A percentile compares a stretch with the other conserved stretches of the same genome.
phyloP scores from a whole-genome alignment of 2,329 filamentous ascomycete genomes.

The Calonectria honghensis region DNA sequence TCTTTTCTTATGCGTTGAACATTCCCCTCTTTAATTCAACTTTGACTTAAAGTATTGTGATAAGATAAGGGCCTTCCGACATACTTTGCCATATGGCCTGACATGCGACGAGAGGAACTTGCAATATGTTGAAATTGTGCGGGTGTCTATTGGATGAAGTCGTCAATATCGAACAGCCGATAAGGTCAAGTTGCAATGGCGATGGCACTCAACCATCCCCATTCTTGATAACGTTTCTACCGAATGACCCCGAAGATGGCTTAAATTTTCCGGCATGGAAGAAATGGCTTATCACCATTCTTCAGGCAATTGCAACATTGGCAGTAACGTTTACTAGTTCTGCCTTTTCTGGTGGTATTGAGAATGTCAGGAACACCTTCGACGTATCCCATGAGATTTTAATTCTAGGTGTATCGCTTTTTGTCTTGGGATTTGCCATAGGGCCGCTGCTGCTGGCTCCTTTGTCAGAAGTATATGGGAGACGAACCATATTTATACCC shows the following conservation, averaged over 20 bases:
- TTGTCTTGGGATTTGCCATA: not conserved
- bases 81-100: too few species aligned
- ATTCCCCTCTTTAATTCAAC: too few species aligned
- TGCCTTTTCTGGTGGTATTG: not conserved
- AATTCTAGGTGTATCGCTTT: not conserved
- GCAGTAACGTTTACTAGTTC: not conserved
- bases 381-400: not conserved
- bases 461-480: not conserved
- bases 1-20: too few species aligned
- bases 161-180: too few species aligned
- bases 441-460: not conserved
- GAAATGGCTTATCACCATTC: not conserved
- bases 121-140: too few species aligned
- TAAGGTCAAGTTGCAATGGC: too few species aligned
- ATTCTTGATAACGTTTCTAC: not conserved
- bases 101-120: too few species aligned
- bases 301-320: not conserved
- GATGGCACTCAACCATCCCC: too few species aligned
- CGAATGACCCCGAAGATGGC: not conserved
- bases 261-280: not conserved
- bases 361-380: not conserved
- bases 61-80: too few species aligned
- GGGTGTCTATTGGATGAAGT: too few species aligned
- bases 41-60: too few species aligned
- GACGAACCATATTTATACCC: not conserved